Percentiles rank a stretch among this genome's conserved stretches.
Evolutionary conservation across 2,329 filamentous ascomycete species (phyloP).

Genomic region (Aspergillus pseudoglaucus): DNA sequence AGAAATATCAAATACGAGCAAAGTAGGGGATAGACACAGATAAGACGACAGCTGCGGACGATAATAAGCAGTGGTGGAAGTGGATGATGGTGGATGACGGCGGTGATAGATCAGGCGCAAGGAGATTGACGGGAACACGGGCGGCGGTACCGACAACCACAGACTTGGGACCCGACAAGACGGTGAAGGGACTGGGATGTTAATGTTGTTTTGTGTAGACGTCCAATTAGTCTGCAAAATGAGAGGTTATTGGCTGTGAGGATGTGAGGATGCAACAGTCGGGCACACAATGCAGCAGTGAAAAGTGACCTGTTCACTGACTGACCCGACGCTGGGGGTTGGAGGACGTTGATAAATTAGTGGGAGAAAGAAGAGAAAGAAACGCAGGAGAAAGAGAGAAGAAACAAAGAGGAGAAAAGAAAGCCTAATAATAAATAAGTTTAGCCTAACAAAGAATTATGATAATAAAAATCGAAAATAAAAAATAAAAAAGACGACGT

Average conservation of each 20-base stretch:
- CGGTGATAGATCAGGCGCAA: neutral
- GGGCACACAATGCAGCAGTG: neutral
- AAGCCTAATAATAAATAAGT: slow-evolving; percentile 1
- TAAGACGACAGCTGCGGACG: no score
- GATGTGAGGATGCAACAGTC: neutral
- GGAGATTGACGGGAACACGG: neutral
- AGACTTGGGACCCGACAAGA: slow-evolving; percentile 19
- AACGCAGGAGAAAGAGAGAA: neutral
- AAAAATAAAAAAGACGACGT: neutral
- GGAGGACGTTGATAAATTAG: no score
- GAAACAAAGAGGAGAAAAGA: neutral
- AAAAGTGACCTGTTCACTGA: slow-evolving; percentile 1
- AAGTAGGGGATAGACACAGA: no score
- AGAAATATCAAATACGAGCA: neutral
- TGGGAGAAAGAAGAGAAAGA: neutral
- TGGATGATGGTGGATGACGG: neutral
- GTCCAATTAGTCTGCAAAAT: neutral
- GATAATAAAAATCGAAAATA: neutral
- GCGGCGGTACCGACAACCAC: slow-evolving; percentile 15
- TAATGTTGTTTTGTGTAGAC: neutral
- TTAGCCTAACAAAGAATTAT: neutral
- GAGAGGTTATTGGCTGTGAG: neutral
- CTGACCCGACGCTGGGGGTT: neutral
- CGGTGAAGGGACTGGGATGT: slow-evolving; percentile 8
- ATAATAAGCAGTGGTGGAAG: neutral